These are phyloP conservation scores for Yarrowia deformans DNA, from an alignment of 805 yeast species.

Conservation along the genomic window DNA sequence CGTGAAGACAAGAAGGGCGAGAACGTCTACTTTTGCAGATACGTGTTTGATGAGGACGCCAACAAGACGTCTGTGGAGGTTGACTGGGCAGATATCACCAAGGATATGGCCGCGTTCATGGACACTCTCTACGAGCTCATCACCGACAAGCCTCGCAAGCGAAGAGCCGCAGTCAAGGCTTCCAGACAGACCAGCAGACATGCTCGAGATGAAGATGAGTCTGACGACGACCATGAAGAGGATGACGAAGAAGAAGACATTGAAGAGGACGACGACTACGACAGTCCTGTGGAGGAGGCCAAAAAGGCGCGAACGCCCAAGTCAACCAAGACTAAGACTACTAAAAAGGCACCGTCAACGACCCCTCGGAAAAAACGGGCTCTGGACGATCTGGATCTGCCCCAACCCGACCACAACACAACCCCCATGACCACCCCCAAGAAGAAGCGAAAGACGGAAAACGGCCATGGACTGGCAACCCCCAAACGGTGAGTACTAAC, in stretches of 20 bases:
- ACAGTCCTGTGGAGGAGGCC: slow-evolving; percentile 13
- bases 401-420: background rate
- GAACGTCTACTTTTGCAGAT: slow-evolving; percentile 2
- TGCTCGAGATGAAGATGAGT: background rate
- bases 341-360: slow-evolving; percentile 7
- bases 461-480: slow-evolving; percentile 15
- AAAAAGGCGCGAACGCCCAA: slow-evolving; percentile 2
- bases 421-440: slow-evolving; percentile 34
- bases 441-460: slow-evolving; percentile 35
- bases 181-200: slow-evolving; percentile 3
- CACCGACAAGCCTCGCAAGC: slow-evolving; percentile 22
- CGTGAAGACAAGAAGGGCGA: slow-evolving; percentile 13
- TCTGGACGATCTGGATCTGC: slow-evolving; percentile 12
- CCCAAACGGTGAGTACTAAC: slow-evolving; percentile 38
- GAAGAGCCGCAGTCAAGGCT: slow-evolving; percentile 22
- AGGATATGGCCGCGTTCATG: background rate
- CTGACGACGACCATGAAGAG: background rate
- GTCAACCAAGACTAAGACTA: background rate
- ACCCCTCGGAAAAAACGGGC: slow-evolving; percentile 8
- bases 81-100: slow-evolving; percentile 25
- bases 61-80: slow-evolving; percentile 25
- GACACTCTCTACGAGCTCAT: slow-evolving; percentile 14
- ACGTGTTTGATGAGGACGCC: slow-evolving; percentile 14
- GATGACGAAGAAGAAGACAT: background rate
- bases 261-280: slow-evolving; percentile 22